Evolutionary conservation across 2,329 filamentous ascomycete genomes (phyloP), one percentile per base, ranked within the genome.

Genomic region (Venturiaceae sp.): DNA sequence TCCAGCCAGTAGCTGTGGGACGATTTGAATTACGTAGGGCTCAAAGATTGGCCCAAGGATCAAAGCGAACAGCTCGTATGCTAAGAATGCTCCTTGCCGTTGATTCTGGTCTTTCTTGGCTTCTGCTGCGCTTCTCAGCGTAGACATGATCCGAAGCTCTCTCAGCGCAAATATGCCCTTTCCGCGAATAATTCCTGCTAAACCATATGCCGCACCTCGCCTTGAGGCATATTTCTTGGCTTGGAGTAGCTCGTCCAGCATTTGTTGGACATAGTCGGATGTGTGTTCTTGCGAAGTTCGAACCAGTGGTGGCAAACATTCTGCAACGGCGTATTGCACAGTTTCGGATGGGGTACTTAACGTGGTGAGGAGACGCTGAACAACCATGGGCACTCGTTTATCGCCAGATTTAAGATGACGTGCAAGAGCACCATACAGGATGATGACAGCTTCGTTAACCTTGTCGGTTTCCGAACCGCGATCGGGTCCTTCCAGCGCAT

Each of bases 401-500:
- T 99, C 94, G n/a, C 91, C 90, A 7, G 84, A 74, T 64, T 88
- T 83, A 60, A 99, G 76, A 76, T 99, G 94, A 55, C 89, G 85
- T 46, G 92, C 94, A 37, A 99, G 77, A 55, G 95, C 92, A 69
- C 94, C 94, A 66, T 99, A 99, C 70, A 99, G 87, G 65, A 99
- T 94, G 65, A 99, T 92, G 56, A 99, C 92, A 19, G 95, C 94
- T 74, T 99, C 94, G 65, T 96, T 96, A 62, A 97, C 88, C 60
- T 90, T 83, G 71, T 99, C 95, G 57, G 86, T 83, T 64, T 92
- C 84, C 0, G 86, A 91, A 59, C 85, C 87, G 68, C 87, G 89
- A 70, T 94, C 90, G 2, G 91, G 88, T 2, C 84, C 85, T 68
- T 92, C 91, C n/a, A 99, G 78, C 0, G 90, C 91, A 26, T 80